Base-by-base conservation (phyloP, 2,329 filamentous ascomycete species). In the Penicillium sp. region DNA sequence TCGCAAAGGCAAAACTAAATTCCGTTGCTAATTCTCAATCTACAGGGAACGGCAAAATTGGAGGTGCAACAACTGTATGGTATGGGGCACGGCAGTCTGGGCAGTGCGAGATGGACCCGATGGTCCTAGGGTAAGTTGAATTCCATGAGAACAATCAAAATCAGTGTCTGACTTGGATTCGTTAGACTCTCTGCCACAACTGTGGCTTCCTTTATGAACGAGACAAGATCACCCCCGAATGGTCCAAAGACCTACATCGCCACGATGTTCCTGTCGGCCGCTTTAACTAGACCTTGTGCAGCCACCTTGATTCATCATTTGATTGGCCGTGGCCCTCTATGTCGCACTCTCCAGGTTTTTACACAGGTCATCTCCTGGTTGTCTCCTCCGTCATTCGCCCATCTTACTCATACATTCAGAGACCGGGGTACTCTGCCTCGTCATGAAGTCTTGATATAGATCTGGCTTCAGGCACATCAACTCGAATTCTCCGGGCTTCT, bases 71-170 rank as follows among this genome's bases (percentile, higher is more conserved):
- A 92, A 97, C 72, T 99, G 94, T 71, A 81, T 81, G 54, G 85
- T 96, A 30, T 92, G 89, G 85, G 94, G 92, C 14, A 87, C 87
- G 44, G 88, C 90, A 25, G 90, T 96, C 8, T 99, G 94, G 94
- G 92, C 90, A 44, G 92, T 97, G 3, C 81, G 94, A 63, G 92
- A 97, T 73, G 94, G 94, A 22, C 94, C 94, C 13, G 79, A 83
- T 48, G 92, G 92, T 48, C 82, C 89, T 57, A 87, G 89, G 73
- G 90, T 94, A 77, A 81, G 88, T 55, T 42, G 27, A 54, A 52
- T 48, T 38, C 47, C 58, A 31, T 30, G 7, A 16, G 27, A 27
- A 40, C 9, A 36, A n/a, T 40, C 16, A 31, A 22, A 44, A 16
- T n/a, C n/a, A 42, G 20, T 45, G 20, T 44, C 62, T 66, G 45